These are phyloP conservation scores for Globisporangium apiculatum DNA, from an alignment of 352 stramenopile genomes.

Conservation along the genomic window DNA sequence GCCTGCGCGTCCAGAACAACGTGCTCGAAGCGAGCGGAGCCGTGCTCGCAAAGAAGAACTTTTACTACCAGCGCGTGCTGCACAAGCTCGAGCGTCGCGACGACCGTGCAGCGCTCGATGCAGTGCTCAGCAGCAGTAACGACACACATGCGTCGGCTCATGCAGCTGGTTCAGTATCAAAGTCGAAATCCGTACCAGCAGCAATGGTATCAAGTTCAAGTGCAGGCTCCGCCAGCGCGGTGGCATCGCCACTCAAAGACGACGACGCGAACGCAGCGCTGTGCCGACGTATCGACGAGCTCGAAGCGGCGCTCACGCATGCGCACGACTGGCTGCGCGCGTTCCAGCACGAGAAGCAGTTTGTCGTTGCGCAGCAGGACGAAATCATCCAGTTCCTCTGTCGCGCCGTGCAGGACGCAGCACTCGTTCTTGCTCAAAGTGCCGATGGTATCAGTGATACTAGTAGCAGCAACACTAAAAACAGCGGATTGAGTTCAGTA, in stretches of 20 bases:
- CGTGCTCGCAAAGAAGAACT: conserved; percentile 54
- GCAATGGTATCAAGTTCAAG: neutral
- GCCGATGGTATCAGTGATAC: neutral
- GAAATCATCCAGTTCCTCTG: conserved; percentile 61
- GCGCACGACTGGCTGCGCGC: conserved; percentile 40
- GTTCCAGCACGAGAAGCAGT: conserved; percentile 50
- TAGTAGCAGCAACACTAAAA: neutral
- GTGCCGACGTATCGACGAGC: conserved; percentile 9
- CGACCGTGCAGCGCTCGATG: conserved; percentile 4
- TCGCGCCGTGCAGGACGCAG: conserved; percentile 27
- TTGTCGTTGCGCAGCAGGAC: conserved; percentile 50
- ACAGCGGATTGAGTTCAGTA: no score
- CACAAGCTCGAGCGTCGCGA: conserved; percentile 38
- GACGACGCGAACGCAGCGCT: conserved; percentile 11
- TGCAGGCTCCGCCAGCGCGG: neutral
- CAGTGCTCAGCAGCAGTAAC: neutral
- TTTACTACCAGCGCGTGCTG: conserved; percentile 67
- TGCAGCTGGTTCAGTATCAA: no score
- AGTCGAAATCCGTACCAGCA: neutral
- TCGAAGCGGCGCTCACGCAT: conserved; percentile 25
- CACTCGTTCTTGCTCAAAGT: conserved; percentile 7
- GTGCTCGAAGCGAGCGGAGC: conserved; percentile 45
- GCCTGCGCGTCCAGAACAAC: conserved; percentile 39
- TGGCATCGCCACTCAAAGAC: neutral
- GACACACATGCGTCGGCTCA: no score